Evolutionary conservation across 257 asterid genomes (phyloP), one percentile per base, ranked within the genome.

Genomic region (Plantago major): DNA sequence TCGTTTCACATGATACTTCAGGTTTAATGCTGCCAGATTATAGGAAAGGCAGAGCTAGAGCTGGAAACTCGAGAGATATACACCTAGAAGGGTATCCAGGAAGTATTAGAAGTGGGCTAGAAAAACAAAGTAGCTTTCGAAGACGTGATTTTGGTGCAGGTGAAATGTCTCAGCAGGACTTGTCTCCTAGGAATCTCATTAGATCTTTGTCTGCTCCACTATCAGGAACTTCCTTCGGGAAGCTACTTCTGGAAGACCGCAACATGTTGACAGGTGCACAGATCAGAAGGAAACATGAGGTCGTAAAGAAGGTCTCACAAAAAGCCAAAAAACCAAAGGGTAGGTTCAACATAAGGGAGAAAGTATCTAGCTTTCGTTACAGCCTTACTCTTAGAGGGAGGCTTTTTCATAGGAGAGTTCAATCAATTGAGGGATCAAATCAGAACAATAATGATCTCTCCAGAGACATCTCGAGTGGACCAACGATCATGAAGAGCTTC

Each of bases 151-250:
- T 77, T 49, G 84, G 73, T 65, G 84, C 74, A 60, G 75, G 61
- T 65, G 72, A 63, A 50, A 57, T 75, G 66, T 75, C 68, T 69
- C 83, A 73, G 18, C 69, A 64, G 62, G 90, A 81, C 48, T 65
- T 57, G 65, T 84, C 94, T 22, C 94, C 97, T 59, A 75, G 85
- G 82, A 81, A 81, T 71, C 94, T 93, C 47, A 59, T 81, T 60
- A 79, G 99, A 69, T 93, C 96, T 67, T 67, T 89, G 83, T 93
- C 99, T 1, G 95, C 99, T 30, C 99, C 99, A 33, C 83, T 93
- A 60, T 77, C 96, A 18, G 94, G 84, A 63, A 75, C 87, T 14
- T 85, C 96, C 28, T 89, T 93, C 40, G 96, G 96, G 58, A 89
- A 85, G 79, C 96, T 93, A 56, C 96, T 93, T 52, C 79, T 89